Conservation (phyloP, 805 yeast genomes). For the Candida koratica region DNA sequence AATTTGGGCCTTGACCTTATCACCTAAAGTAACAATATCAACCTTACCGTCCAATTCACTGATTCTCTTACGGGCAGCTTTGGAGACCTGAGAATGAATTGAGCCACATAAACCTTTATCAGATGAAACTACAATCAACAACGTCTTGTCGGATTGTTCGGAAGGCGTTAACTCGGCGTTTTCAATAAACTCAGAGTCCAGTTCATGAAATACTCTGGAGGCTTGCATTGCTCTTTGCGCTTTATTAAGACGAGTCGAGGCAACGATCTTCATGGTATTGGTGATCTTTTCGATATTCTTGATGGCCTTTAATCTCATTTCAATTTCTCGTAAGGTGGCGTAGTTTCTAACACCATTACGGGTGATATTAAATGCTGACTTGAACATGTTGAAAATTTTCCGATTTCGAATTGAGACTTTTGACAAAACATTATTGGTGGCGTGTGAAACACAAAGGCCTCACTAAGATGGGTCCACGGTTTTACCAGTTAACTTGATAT, state of each 20-base stretch:
- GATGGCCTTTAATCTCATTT: conserved; percentile 94
- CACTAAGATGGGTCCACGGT: too few relatives aligned
- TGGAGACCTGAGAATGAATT: conserved; percentile 91
- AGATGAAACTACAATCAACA: conserved; percentile 84
- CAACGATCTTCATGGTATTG: conserved; percentile 99
- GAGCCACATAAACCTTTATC: conserved; percentile 99
- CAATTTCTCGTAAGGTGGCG: conserved; percentile 98
- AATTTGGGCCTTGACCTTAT: conserved; percentile 86
- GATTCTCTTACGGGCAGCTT: conserved; percentile 72
- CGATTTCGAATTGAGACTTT: conserved; percentile 8
- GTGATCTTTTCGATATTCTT: conserved; percentile 99
- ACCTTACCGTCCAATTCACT: conserved; percentile 57
- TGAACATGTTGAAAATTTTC: conserved; percentile 8
- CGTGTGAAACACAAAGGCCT: too few relatives aligned
- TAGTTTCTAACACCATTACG: conserved; percentile 65
- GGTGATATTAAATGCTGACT: conserved; percentile 5
- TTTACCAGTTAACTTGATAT: too few relatives aligned
- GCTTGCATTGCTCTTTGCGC: conserved; percentile 93
- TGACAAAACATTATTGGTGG: conserved; percentile 4
- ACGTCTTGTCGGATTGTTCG: conserved; percentile 61
- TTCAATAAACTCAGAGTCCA: conserved; percentile 73
- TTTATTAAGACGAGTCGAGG: conserved; percentile 91
- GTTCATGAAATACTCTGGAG: conserved; percentile 77
- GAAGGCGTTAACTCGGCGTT: conserved; percentile 69
- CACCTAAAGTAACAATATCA: conserved; percentile 88